Evolutionary conservation across 345 rosid species (phyloP).

Genomic region (Gossypium stocksii): DNA sequence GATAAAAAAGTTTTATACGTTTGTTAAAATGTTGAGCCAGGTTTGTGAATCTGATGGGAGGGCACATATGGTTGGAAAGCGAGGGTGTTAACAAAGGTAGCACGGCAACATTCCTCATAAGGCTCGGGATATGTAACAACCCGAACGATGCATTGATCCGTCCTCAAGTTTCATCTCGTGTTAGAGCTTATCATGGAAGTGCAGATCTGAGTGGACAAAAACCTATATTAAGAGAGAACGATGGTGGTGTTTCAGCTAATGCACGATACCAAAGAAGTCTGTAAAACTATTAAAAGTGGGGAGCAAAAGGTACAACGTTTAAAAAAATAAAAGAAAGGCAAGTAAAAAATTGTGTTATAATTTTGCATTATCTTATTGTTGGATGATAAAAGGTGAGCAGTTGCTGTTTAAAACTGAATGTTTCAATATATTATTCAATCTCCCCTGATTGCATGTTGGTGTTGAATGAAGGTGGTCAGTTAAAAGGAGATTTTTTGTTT

Average conservation of each 20-base stretch:
- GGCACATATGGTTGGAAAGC: conserved; percentile 86
- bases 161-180: conserved; percentile 38
- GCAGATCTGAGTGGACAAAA: conserved; percentile 36
- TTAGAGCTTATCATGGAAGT: conserved; percentile 48
- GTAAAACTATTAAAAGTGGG: conserved; percentile 13
- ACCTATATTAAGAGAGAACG: conserved; percentile 25
- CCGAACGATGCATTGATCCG: conserved; percentile 28
- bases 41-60: conserved; percentile 86
- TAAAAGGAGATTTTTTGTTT: too few relatives aligned
- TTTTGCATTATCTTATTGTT: not conserved
- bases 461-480: too few relatives aligned
- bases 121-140: conserved; percentile 54
- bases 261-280: conserved; percentile 46
- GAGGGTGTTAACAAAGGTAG: conserved; percentile 79
- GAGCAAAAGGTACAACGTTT: not conserved
- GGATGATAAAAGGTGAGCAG: too few relatives aligned
- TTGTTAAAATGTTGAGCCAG: conserved; percentile 34
- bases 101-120: conserved; percentile 53
- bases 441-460: too few relatives aligned
- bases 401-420: too few relatives aligned
- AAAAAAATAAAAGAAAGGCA: not conserved
- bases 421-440: too few relatives aligned
- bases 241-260: conserved; percentile 16
- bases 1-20: not conserved
- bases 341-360: not conserved